Evolutionary conservation across 2,329 filamentous ascomycete species (phyloP).

Genomic region (Fusarium sacchari): DNA sequence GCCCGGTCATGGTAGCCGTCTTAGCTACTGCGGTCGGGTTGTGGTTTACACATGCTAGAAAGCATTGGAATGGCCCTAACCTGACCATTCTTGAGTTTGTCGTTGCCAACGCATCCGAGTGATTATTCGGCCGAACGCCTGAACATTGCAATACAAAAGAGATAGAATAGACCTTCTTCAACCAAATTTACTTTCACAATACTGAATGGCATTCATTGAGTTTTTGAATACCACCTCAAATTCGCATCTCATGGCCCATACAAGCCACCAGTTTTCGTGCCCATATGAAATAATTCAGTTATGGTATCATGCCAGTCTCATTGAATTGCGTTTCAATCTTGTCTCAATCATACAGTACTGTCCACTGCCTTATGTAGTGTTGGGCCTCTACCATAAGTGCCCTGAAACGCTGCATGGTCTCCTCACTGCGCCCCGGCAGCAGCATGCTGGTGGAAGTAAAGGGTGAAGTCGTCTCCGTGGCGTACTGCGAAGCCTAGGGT

Average conservation of each 20-base stretch:
- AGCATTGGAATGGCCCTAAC: conserved; percentile 39
- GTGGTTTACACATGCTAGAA: conserved; percentile 33
- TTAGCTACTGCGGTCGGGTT: conserved; percentile 30
- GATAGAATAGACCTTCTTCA: not conserved
- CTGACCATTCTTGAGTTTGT: conserved; percentile 41
- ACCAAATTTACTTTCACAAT: accelerated
- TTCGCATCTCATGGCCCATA: accelerated
- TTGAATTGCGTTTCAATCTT: too few species aligned
- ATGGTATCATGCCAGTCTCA: too few species aligned
- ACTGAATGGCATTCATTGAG: too few species aligned
- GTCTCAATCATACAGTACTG: too few species aligned
- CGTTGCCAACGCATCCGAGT: conserved; percentile 21
- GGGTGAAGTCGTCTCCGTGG: too few species aligned
- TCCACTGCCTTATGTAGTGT: too few species aligned
- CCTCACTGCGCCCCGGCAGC: too few species aligned
- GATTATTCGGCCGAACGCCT: accelerated
- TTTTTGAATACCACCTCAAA: accelerated
- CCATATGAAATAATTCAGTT: too few species aligned
- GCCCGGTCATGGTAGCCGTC: conserved; percentile 38
- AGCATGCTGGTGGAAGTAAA: too few species aligned
- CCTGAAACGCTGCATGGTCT: too few species aligned
- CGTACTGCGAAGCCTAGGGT: too few species aligned
- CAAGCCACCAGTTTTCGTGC: accelerated
- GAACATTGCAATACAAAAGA: not conserved
- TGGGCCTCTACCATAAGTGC: too few species aligned